Evolutionary conservation across 78 protist species (phyloP).

Genomic region (Mantamonas sphyraenae): DNA sequence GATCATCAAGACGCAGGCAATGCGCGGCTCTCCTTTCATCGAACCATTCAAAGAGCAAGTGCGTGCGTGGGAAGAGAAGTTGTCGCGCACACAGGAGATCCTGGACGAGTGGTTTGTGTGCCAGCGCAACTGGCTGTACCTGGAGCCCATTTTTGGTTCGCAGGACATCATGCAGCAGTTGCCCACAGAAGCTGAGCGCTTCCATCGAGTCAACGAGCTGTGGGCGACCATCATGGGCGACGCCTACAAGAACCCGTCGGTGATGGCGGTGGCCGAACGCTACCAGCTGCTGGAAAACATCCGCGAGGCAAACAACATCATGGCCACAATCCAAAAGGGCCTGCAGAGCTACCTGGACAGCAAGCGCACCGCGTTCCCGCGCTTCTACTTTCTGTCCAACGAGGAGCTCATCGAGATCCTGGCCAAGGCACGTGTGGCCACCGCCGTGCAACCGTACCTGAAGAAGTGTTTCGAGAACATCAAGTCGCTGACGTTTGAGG

Average conservation of each 20-base stretch:
- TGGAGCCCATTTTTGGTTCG: conserved; percentile 46
- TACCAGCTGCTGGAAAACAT: neutral
- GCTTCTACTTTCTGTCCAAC: conserved; percentile 60
- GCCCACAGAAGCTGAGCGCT: conserved; percentile 35
- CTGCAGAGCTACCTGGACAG: conserved; percentile 29
- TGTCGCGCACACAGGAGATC: conserved; percentile 15
- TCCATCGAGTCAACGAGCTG: conserved; percentile 23
- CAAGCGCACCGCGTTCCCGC: conserved; percentile 41
- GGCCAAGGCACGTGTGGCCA: conserved; percentile 17
- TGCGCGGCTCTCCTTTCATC: conserved; percentile 37
- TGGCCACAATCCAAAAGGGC: conserved; percentile 22
- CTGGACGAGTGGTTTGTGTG: conserved; percentile 39
- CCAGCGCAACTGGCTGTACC: conserved; percentile 30
- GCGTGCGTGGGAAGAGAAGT: conserved; percentile 19
- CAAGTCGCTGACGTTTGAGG: neutral
- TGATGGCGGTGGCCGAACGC: neutral
- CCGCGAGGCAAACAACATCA: neutral
- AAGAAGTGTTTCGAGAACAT: conserved; percentile 35
- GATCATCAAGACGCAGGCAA: conserved; percentile 43
- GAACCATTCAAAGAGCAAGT: conserved; percentile 11
- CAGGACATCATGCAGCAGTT: conserved; percentile 43
- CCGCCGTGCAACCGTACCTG: conserved; percentile 40
- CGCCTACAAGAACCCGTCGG: conserved; percentile 28
- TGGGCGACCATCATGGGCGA: conserved; percentile 15
- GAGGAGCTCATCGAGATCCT: conserved; percentile 50